phyloP scores from a whole-genome alignment of 1,139 yeast genomes.

The Suhomyces choctaworum region DNA sequence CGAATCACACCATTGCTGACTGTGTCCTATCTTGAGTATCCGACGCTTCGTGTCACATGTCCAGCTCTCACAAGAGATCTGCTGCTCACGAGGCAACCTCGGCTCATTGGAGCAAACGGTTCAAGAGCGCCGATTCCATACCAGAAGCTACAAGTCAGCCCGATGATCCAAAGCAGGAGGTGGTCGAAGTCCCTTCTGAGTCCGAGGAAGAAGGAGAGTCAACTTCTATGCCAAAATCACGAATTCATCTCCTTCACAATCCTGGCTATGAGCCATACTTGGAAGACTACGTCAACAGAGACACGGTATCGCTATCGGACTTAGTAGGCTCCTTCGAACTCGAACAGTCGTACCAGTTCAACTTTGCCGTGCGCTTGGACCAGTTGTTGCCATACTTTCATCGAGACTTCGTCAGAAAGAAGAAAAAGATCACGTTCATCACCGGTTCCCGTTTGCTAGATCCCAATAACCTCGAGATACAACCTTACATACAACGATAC shows the following conservation, averaged over 20 bases:
- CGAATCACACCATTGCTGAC: too few relatives aligned
- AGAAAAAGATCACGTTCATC: conserved; percentile 31
- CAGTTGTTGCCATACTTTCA: conserved; percentile 39
- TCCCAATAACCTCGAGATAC: conserved; percentile 14
- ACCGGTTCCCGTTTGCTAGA: conserved; percentile 29
- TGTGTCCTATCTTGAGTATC: too few relatives aligned
- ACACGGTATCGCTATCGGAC: conserved; percentile 24
- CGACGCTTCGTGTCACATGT: conserved; percentile 1
- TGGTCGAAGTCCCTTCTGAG: background rate
- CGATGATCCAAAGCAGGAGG: background rate
- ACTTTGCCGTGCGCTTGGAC: conserved; percentile 46
- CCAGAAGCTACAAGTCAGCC: background rate
- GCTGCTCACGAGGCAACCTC: conserved; percentile 29
- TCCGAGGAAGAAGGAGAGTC: conserved; percentile 2
- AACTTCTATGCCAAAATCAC: conserved; percentile 16
- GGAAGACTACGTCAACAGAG: conserved; percentile 21
- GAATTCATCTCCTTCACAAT: conserved; percentile 27
- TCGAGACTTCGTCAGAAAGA: conserved; percentile 21
- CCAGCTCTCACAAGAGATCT: conserved; percentile 18
- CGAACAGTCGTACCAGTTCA: conserved; percentile 48
- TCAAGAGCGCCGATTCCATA: conserved; percentile 2
- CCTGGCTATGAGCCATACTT: conserved; percentile 22
- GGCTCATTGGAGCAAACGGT: conserved; percentile 26
- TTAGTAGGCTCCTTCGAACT: conserved; percentile 22
- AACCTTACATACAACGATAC: conserved; percentile 19